phyloP scores from a whole-genome alignment of 352 stramenopile species.

The Globisporangium cederbergense region DNA sequence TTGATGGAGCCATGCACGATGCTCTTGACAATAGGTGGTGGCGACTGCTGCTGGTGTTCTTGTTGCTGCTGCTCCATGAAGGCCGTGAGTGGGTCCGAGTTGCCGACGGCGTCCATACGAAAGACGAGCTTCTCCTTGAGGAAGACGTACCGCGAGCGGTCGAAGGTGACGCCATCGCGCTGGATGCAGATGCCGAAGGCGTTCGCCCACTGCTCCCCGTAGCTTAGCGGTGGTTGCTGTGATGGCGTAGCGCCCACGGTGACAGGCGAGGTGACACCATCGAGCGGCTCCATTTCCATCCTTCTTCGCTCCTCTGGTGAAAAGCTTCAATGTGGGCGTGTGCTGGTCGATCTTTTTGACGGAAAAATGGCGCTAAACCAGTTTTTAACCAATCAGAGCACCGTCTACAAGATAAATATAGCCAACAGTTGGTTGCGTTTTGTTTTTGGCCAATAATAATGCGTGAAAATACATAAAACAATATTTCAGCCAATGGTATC shows the following conservation, averaged over 20 bases:
- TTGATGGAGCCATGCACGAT: constrained; percentile 17
- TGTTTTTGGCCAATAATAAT: too few relatives aligned
- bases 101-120: constrained; percentile 49
- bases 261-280: background rate
- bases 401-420: too few relatives aligned
- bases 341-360: constrained; percentile 7
- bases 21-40: background rate
- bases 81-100: constrained; percentile 44
- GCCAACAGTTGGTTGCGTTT: too few relatives aligned
- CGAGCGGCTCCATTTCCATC: constrained; percentile 2
- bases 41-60: background rate
- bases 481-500: too few relatives aligned
- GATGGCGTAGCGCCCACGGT: background rate
- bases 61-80: constrained; percentile 13
- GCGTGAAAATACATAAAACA: too few relatives aligned
- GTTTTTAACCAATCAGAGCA: too few relatives aligned
- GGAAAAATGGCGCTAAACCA: background rate
- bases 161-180: constrained; percentile 17
- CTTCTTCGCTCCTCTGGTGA: background rate
- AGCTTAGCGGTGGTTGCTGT: background rate
- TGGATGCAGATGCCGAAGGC: constrained; percentile 27
- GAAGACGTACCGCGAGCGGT: constrained; percentile 42
- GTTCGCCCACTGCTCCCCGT: constrained; percentile 31
- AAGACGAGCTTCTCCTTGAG: constrained; percentile 67
- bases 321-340: background rate